These are phyloP conservation scores for Anthracocystis walkeri DNA, from an alignment of 1,284 basidiomycete species.

Conservation along the genomic window DNA sequence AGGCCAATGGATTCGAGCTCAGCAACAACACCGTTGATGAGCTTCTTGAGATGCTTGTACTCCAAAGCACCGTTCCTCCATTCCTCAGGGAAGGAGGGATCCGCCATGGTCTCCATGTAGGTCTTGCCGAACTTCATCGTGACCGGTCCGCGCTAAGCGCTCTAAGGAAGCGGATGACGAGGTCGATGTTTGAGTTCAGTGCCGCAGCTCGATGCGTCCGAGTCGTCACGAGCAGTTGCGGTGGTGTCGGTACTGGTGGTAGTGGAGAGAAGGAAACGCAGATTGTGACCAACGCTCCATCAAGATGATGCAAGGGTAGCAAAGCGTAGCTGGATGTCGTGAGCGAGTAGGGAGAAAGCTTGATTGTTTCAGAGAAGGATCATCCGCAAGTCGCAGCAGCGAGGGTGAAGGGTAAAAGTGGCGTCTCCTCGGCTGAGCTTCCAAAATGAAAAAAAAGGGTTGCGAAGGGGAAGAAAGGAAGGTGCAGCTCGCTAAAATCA, in stretches of 20 bases:
- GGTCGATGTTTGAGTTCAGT: neutral
- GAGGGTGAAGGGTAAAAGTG: slow-evolving; percentile 7
- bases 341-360: neutral
- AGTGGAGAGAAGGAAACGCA: neutral
- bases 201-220: neutral
- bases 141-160: slow-evolving; percentile 22
- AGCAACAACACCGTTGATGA: slow-evolving; percentile 85
- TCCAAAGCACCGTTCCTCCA: slow-evolving; percentile 83
- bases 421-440: slow-evolving; percentile 1
- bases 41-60: slow-evolving; percentile 90
- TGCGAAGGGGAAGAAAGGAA: neutral
- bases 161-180: neutral
- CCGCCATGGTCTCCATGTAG: slow-evolving; percentile 78
- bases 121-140: slow-evolving; percentile 85
- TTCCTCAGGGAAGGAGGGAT: slow-evolving; percentile 77
- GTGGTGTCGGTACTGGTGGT: neutral
- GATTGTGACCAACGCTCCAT: neutral
- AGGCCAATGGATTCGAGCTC: slow-evolving; percentile 86
- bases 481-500: neutral
- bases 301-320: neutral
- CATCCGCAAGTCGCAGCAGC: neutral
- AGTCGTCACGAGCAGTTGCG: neutral
- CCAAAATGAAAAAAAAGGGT: neutral
- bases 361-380: neutral
- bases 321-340: neutral